Evolutionary conservation across 495 filamentous ascomycete genomes (phyloP), one percentile per base, ranked within the genome.

Genomic region (Podospora conica): DNA sequence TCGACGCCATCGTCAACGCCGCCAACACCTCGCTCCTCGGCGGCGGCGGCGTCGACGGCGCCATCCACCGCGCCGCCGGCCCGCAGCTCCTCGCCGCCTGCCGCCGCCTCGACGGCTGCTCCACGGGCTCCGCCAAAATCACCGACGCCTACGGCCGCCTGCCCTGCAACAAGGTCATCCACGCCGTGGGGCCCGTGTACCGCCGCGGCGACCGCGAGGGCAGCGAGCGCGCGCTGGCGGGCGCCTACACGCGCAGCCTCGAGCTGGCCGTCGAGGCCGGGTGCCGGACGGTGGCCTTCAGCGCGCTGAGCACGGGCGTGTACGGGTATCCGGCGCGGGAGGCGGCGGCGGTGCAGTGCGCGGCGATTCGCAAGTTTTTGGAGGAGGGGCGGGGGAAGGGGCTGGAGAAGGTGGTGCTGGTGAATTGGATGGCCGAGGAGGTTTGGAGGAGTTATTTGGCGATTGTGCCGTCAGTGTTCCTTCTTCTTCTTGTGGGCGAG

Each of bases 101-200:
- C 75, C 70, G 75, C 28, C 80, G 67, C 0, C 82, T 96, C 5
- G 67, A 79, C 55, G 91, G 91, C 55, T 97, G 93, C 74, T 69
- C 80, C 9, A 93, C 91, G 1, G 95, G 95, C 62, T 79, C 81
- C 27, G 91, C 94, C 59, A 95, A 94, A 72, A 93, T 96, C 71
- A 96, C 95, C 0, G 72, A 78, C 55, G 93, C 85, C 5, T 93
- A 93, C 78, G 68, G 84, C 40, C 40, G 40, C 0, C 80, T 98
- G 6, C 92, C 91, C 9, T 89, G 85, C 76, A 83, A 85, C 58
- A 87, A 87, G 62, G 84, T 98, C 22, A 96, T 98, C 60, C 95
- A 97, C 73, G 83, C 95, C 48, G 95, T 97, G 3, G 95, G 95
- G 0, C 94, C 94, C 3, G 75, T 96, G n/a, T 98, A 96, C 77